Evolutionary conservation across 345 rosid species (phyloP), one percentile per base, ranked within the genome.

Genomic region (Raphanus raphanistrum): DNA sequence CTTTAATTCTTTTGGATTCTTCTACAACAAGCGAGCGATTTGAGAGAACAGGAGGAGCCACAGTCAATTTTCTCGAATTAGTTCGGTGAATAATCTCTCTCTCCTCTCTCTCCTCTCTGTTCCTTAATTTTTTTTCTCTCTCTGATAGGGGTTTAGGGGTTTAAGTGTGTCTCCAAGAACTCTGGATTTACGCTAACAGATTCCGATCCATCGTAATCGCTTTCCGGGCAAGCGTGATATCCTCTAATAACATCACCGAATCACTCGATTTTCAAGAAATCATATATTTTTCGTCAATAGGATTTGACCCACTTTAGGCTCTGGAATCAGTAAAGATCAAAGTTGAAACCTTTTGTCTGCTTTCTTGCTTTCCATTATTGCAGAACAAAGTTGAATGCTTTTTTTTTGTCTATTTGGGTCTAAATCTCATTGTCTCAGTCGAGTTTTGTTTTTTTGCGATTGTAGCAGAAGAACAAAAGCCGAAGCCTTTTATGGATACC

Each of bases 141-240:
- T 72, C 33, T 3, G 12, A 31, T 38, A 50, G 79, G 79, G 79
- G 82, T 74, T 79, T 68, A 69, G 66, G 82, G 79, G 69, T 79
- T 74, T 74, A 79, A 15, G 75, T 2, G 50, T 2, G 50, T 41
- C 63, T 72, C 75, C 82, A 21, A 69, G 15, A 52, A 35, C 21
- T 17, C 75, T 79, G 71, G 62, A 63, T 74, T 79, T 5, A 17
- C 38, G 7, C 66, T 74, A 16, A 74, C 54, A 38, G 71, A 36
- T 69, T 79, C 26, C 31, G 76, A 6, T 31, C 60, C 52, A 36
- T 32, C 16, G 28, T 54, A 68, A 6, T 68, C 38, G 16, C 1
- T 73, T 73, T 43, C 43, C 9, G 17, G 36, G 50, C 29, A 43
- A 52, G n/a, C 32, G 31, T 67, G 6, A 73, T 66, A 35, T 54